A percentile compares a stretch with the other conserved stretches of the same genome.
These are phyloP conservation scores for Fusarium hostae DNA, from an alignment of 2,329 filamentous ascomycete species.

Conservation along the genomic window DNA sequence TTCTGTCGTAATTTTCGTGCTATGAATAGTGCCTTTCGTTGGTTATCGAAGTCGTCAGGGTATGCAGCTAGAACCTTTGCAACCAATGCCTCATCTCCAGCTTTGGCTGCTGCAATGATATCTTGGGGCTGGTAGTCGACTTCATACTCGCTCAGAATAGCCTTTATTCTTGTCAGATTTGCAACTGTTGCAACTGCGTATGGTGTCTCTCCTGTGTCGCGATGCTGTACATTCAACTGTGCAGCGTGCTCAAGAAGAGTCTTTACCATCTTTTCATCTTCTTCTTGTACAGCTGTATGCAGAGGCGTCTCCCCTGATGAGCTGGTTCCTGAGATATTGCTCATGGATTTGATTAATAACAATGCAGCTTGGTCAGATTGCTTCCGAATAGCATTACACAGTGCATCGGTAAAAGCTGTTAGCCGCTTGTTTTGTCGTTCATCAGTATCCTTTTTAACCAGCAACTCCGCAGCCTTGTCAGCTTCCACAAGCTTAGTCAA, in stretches of 20 bases:
- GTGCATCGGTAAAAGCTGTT: neutral
- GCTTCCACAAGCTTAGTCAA: neutral
- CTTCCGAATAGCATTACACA: neutral
- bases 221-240: neutral
- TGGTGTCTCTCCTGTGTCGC: rapidly evolving
- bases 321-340: neutral
- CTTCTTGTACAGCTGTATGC: rapidly evolving
- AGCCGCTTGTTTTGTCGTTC: neutral
- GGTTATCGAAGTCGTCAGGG: neutral
- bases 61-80: neutral
- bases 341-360: neutral
- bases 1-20: rapidly evolving
- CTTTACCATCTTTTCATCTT: neutral
- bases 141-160: neutral
- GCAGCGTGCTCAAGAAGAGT: neutral
- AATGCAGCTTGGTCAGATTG: neutral
- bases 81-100: rapidly evolving
- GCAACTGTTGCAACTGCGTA: neutral
- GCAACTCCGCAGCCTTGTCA: too few relatives aligned
- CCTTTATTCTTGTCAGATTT: neutral
- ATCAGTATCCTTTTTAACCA: neutral
- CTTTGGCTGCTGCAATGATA: neutral
- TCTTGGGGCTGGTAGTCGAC: neutral
- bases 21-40: neutral
- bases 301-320: neutral